Conservation (phyloP, 805 yeast genomes). For the Candida insectalens region DNA sequence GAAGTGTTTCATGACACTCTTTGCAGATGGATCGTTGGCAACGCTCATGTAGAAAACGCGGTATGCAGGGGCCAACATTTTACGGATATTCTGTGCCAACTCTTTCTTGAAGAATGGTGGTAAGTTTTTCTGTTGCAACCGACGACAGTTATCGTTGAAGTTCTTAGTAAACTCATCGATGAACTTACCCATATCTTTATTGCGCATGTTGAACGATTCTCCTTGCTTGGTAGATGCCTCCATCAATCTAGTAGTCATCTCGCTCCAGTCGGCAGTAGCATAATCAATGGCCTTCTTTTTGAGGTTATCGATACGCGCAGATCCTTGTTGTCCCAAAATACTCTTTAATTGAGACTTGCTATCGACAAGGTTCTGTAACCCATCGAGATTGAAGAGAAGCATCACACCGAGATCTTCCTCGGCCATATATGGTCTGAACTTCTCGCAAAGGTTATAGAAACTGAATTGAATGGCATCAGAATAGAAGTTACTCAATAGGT, state of each 20-base stretch:
- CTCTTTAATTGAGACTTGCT: conserved; percentile 35
- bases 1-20: conserved; percentile 61
- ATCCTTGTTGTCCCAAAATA: conserved; percentile 50
- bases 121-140: conserved; percentile 41
- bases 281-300: conserved; percentile 65
- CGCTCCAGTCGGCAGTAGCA: conserved; percentile 73
- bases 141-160: conserved; percentile 67
- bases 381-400: conserved; percentile 58
- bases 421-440: conserved; percentile 31
- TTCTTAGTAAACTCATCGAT: conserved; percentile 60
- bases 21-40: conserved; percentile 58
- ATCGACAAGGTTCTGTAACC: conserved; percentile 65
- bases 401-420: conserved; percentile 57
- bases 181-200: conserved; percentile 70
- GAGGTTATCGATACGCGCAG: conserved; percentile 53
- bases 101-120: conserved; percentile 39
- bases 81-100: conserved; percentile 63
- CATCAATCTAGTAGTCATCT: conserved; percentile 65
- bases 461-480: conserved; percentile 69
- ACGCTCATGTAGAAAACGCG: conserved; percentile 77
- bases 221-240: conserved; percentile 62
- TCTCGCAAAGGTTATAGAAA: conserved; percentile 1
- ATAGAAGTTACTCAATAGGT: conserved; percentile 53
- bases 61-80: conserved; percentile 69
- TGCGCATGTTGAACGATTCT: conserved; percentile 38